phyloP scores from a whole-genome alignment of 2,329 filamentous ascomycete genomes.

The Shiraia sp. region DNA sequence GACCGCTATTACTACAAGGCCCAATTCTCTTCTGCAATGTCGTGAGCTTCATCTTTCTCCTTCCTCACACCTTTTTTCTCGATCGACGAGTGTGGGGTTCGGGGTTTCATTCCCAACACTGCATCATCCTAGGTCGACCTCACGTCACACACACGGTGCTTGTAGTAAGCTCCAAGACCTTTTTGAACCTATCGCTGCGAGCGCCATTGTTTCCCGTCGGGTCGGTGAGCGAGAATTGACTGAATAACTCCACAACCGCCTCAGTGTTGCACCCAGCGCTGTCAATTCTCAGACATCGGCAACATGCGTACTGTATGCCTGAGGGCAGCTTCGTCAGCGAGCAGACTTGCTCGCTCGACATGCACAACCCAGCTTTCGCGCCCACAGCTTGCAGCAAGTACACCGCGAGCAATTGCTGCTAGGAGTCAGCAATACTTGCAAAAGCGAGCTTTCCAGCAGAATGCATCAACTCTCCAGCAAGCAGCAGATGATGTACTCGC shows the following conservation, averaged over 20 bases:
- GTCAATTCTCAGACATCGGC: slow-evolving; percentile 5
- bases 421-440: slow-evolving; percentile 19
- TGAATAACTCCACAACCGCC: too few species aligned
- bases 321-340: slow-evolving; percentile 35
- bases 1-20: slow-evolving; percentile 2
- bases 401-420: slow-evolving; percentile 19
- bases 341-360: slow-evolving; percentile 27
- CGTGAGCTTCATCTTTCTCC: slow-evolving; percentile 6
- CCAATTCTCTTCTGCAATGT: slow-evolving; percentile 2
- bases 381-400: slow-evolving; percentile 18
- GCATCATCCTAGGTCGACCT: background rate
- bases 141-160: slow-evolving; percentile 4
- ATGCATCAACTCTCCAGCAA: slow-evolving; percentile 18
- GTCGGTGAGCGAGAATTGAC: background rate
- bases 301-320: slow-evolving; percentile 39
- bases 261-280: slow-evolving; percentile 2
- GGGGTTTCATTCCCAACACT: background rate
- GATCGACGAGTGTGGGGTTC: background rate
- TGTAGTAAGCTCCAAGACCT: background rate
- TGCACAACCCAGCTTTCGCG: slow-evolving; percentile 25
- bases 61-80: background rate
- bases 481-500: slow-evolving; percentile 37
- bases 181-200: background rate
- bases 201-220: slow-evolving; percentile 1
- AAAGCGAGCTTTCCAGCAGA: slow-evolving; percentile 29